Evolutionary conservation across 176 grass and related monocot genomes (phyloP), one percentile per base, ranked within the genome.

Genomic region (Ensete glaucum): DNA sequence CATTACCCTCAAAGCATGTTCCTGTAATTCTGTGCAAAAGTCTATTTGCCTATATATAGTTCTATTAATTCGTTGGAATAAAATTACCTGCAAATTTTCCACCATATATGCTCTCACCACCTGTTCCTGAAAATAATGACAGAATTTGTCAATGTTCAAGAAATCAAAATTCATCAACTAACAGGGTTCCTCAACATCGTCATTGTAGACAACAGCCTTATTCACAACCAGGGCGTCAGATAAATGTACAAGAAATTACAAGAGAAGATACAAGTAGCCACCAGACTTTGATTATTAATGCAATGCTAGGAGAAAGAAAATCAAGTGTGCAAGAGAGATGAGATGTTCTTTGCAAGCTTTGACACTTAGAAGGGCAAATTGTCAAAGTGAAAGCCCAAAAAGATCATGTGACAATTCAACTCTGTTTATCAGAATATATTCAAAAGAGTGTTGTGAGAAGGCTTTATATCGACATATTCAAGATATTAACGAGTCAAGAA

Each of bases 61-160:
- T 9, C 66, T 49, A 17, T 34, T 11, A 70, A 9, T 52, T 22
- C 5, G 12, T 21, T 69, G 50, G 34, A n/a, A 19, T 70, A 21
- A 50, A 84, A 78, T 84, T 89, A 99, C 96, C 96, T 91, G 81
- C 74, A 85, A 91, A 94, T 71, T 84, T 93, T 72, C 89, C 91
- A 11, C 81, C 87, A 71, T 94, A 94, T 74, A 94, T 80, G 58
- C 78, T 80, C 57, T 80, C 78, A 29, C 78, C 78, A 53, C 78
- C 69, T 13, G 69, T 80, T 80, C 78, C 78, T 80, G 57, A 73
- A 73, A 49, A 73, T 59, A 59, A 73, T 11, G 43, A 20, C 20
- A 69, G 27, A 24, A 17, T 68, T 6, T 17, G 20, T 48, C 60
- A 49, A 80, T 49, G 2, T 64, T 73, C 22, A 64, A 26, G 11